Conservation (phyloP, 106 monocot genomes). For the Allium fistulosum region DNA sequence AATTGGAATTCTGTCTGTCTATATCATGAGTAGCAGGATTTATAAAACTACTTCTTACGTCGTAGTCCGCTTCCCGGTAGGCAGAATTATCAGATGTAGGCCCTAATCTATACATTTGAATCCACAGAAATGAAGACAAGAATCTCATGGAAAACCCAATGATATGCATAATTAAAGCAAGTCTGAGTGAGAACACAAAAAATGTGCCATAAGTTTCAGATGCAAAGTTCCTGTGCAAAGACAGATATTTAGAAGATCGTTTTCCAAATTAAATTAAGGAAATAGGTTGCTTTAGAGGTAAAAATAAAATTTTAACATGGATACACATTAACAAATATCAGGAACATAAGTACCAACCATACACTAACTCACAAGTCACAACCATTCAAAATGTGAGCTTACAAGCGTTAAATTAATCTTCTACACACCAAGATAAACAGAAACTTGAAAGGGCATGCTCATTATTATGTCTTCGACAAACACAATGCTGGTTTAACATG, state of each 20-base stretch:
- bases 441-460: no score
- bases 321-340: no score
- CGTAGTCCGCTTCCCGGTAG: slow-evolving; percentile 28
- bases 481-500: no score
- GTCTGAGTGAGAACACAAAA: slow-evolving; percentile 44
- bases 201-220: slow-evolving; percentile 24
- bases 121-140: slow-evolving; percentile 52
- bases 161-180: slow-evolving; percentile 49
- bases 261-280: no score
- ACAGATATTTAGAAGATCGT: not conserved
- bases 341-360: no score
- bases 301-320: no score
- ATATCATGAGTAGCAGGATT: slow-evolving; percentile 30
- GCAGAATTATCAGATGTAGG: slow-evolving; percentile 18
- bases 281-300: no score
- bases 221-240: slow-evolving; percentile 30
- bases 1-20: slow-evolving; percentile 20
- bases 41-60: slow-evolving; percentile 32
- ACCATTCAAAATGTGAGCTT: no score
- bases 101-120: slow-evolving; percentile 57
- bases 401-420: no score
- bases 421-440: no score
- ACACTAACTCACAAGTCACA: no score
- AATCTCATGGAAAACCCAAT: slow-evolving; percentile 56
- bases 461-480: no score